phyloP scores from a whole-genome alignment of 306 rosid genomes.

The Begonia masoniana region DNA sequence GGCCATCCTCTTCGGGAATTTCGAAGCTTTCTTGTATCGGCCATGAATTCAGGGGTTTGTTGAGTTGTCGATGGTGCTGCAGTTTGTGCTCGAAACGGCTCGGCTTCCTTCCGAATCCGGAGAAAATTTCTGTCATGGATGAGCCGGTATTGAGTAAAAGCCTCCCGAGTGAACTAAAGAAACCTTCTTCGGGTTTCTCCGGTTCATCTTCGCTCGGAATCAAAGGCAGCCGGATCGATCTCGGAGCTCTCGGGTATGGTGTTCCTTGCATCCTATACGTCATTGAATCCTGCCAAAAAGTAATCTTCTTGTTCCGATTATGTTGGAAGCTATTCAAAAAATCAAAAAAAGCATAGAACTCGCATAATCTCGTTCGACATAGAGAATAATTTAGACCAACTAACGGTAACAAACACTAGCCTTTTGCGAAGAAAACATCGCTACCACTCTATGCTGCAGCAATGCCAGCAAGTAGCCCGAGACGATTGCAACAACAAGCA shows the following conservation, averaged over 20 bases:
- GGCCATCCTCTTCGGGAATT: constrained; percentile 80
- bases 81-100: constrained; percentile 31
- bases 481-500: constrained; percentile 57
- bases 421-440: constrained; percentile 62
- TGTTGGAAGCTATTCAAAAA: not conserved
- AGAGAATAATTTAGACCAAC: not conserved
- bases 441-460: constrained; percentile 54
- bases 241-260: constrained; percentile 49
- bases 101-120: constrained; percentile 53
- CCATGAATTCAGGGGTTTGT: constrained; percentile 44
- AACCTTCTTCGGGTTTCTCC: constrained; percentile 66
- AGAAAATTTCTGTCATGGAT: constrained; percentile 52
- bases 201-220: constrained; percentile 70
- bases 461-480: constrained; percentile 88
- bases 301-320: no score
- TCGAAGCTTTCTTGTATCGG: constrained; percentile 91
- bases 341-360: not conserved
- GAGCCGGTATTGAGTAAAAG: constrained; percentile 63
- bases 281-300: constrained; percentile 36
- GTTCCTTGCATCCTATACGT: constrained; percentile 29
- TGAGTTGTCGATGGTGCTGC: constrained; percentile 49
- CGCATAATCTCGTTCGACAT: not conserved
- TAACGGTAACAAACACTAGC: constrained; percentile 25
- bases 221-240: constrained; percentile 68
- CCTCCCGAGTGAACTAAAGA: constrained; percentile 78